Evolutionary conservation across 441 rosid genomes (phyloP).

Genomic region (Brassica hybrid): DNA sequence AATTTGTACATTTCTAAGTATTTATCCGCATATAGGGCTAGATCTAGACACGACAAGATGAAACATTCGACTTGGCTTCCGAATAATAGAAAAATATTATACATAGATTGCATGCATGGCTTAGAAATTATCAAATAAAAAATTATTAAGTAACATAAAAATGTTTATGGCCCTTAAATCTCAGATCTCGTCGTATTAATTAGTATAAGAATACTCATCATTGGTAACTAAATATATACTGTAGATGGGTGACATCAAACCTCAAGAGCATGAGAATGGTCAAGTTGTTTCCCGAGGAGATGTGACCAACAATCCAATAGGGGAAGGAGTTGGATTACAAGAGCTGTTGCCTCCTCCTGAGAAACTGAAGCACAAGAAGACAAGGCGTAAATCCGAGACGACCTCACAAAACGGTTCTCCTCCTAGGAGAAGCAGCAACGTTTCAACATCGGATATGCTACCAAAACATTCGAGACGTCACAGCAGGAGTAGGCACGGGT

Average conservation of each 20-base stretch:
- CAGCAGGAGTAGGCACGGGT: slow-evolving; percentile 42
- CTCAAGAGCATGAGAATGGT: slow-evolving; percentile 47
- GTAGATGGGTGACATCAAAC: slow-evolving; percentile 67
- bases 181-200: too few relatives aligned
- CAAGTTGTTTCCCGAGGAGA: slow-evolving; percentile 43
- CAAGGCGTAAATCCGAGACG: slow-evolving; percentile 51
- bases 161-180: too few relatives aligned
- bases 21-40: not conserved
- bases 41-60: too few relatives aligned
- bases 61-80: too few relatives aligned
- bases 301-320: slow-evolving; percentile 33
- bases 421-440: slow-evolving; percentile 35
- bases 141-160: too few relatives aligned
- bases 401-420: slow-evolving; percentile 45
- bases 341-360: slow-evolving; percentile 32
- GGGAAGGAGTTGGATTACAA: slow-evolving; percentile 38
- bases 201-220: too few relatives aligned
- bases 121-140: too few relatives aligned
- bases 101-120: too few relatives aligned
- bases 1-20: slow-evolving; percentile 11
- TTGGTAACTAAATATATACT: not conserved
- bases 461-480: slow-evolving; percentile 56
- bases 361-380: slow-evolving; percentile 48
- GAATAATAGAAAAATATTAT: too few relatives aligned
- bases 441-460: slow-evolving; percentile 35